Base-by-base conservation (phyloP, 192 early-diverging fungal genomes). In the Coemansia sp. region DNA sequence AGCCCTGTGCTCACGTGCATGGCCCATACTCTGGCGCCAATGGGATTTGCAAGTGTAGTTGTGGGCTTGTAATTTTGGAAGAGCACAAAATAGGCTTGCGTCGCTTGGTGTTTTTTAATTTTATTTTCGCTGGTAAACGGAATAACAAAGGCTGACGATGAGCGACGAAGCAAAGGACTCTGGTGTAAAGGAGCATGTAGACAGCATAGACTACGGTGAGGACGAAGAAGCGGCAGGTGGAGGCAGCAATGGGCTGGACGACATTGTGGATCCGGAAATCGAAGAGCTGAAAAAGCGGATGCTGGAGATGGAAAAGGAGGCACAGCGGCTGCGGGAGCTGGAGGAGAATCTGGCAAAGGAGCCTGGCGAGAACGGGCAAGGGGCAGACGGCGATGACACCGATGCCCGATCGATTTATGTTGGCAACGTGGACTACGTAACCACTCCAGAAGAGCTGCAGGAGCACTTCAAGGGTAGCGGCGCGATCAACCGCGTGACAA, bases 401-500 rank as follows among this genome's bases (percentile, higher is more conserved):
- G 95, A 99, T 41, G 56, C 69, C 12, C 79, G 95, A 62, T 97
- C 94, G 23, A 87, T 96, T 45, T 96, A 96, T 66, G 90, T 97
- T 20, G 93, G 94, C 31, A 96, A 93, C 79, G 94, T 97, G 21
- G 96, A 99, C 71, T 99, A 97, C 79, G 80, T 75, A 38, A 80
- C 92, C 20, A 93, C 93, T 48, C 94, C 96, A 14, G 94, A 97
- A 60, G 92, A 97, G 56, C 81, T 99, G 30, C 93, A 97, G 67
- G 86, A 84, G 30, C 93, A 94, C 62, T 99, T 99, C 58, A 88
- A 93, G 71, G 82, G 90, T 7, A 96, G 94, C 70, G 95, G 97
- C 15, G 87, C 87, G 15, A 96, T 99, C 69, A 99, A 96, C 69
- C 84, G 97, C 20, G 91, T 97, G 8, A 99, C 95, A 11, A 97